These are phyloP conservation scores for Neofusicoccum parvum DNA, from an alignment of 2,329 filamentous ascomycete species.

Conservation along the genomic window DNA sequence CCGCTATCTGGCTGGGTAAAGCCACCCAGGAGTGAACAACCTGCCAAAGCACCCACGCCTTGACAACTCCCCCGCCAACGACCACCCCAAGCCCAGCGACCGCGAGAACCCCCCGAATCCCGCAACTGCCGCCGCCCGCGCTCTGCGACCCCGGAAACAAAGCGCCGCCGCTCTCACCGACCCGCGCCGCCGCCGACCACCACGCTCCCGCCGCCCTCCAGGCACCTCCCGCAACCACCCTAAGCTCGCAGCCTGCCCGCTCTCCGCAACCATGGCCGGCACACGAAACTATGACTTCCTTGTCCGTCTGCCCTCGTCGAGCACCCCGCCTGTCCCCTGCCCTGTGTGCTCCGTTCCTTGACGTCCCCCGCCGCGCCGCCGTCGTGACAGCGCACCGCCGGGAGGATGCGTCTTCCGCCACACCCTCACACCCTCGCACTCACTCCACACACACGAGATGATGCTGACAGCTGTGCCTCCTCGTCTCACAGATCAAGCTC, in stretches of 20 bases:
- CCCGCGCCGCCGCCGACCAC: conserved; percentile 25
- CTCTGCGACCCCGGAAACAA: neutral
- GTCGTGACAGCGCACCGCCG: conserved; percentile 16
- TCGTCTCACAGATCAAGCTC: conserved; percentile 76
- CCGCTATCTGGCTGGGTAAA: conserved; percentile 19
- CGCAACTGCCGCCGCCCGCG: neutral
- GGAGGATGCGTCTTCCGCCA: conserved; percentile 10
- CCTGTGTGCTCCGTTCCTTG: neutral
- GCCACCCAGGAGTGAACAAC: conserved; percentile 21
- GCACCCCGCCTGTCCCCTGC: conserved; percentile 23
- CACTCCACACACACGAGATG: neutral
- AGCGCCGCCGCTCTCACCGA: conserved; percentile 17
- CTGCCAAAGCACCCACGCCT: neutral
- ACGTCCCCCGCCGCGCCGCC: conserved; percentile 18
- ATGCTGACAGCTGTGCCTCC: conserved; percentile 8
- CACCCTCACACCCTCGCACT: neutral
- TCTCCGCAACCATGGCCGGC: conserved; percentile 71
- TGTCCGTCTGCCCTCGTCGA: conserved; percentile 58
- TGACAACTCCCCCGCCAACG: conserved; percentile 2
- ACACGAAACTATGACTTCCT: conserved; percentile 99
- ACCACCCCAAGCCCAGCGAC: neutral
- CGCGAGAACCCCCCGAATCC: conserved; percentile 2
- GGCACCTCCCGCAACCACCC: conserved; percentile 17
- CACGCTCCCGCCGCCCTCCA: conserved; percentile 27
- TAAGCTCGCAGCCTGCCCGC: conserved; percentile 17